Evolutionary conservation across 495 filamentous ascomycete genomes (phyloP), one percentile per base, ranked within the genome.

Genomic region (Hypoxylon crocopeplum): DNA sequence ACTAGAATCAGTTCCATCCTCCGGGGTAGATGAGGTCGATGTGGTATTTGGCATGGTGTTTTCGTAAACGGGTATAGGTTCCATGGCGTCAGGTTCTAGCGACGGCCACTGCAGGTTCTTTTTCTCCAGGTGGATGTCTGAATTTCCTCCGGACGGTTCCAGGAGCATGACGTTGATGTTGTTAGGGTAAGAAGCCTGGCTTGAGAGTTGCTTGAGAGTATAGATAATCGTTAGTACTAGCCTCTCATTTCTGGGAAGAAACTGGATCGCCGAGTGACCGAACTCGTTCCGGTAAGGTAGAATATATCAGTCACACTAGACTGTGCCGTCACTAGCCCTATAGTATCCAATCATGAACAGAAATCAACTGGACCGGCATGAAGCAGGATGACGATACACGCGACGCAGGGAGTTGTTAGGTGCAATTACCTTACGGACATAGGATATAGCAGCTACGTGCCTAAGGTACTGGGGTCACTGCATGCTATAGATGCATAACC

Each of bases 311-410:
- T 41, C 20, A 38, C 38, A 21, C 25, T 45, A 36, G 25, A 55
- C 13, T 46, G 25, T 49, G 55, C 49, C 39, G 15, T 45, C 20
- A 56, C 22, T 64, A 42, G 41, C n/a, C 27, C 44, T 13, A 24
- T 33, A 20, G 25, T 39, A 36, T 51, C 55, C 61, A 64, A 64
- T 64, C 54, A 58, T 32, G 13, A 33, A 27, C 3, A 3, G 21
- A 32, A 10, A n/a, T n/a, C n/a, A n/a, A n/a, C n/a, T n/a, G n/a
- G n/a, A n/a, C n/a, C n/a, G n/a, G n/a, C n/a, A 6, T 15, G 12
- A 5, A 39, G 8, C 13, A 25, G 59, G 34, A 48, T 44, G 32
- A 36, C 44, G 44, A 24, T 47, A 48, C 52, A 32, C n/a, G n/a
- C 16, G 16, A 15, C 19, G 27, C 36, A 58, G 30, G 36, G 24